A percentile compares a stretch with the other conserved stretches of the same genome.
Conservation (phyloP, 2,329 filamentous ascomycete species). For the Fusarium penzigii region DNA sequence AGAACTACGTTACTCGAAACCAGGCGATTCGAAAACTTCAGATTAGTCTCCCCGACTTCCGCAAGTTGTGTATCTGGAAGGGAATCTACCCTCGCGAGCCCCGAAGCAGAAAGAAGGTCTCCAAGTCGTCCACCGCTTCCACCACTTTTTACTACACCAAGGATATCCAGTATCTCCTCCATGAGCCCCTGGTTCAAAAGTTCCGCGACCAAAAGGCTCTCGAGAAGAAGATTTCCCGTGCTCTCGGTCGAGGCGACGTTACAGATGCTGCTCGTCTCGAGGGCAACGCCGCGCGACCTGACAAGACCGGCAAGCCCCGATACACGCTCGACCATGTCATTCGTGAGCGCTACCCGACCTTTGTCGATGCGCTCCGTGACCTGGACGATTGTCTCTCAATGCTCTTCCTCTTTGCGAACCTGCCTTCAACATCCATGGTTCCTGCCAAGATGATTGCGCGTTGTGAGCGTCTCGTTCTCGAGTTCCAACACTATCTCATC, state of each 20-base stretch:
- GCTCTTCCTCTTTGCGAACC: slow-evolving; percentile 95
- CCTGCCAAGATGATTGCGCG: slow-evolving; percentile 94
- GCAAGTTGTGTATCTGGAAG: slow-evolving; percentile 99
- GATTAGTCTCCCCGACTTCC: slow-evolving; percentile 94
- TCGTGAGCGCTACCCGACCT: slow-evolving; percentile 96
- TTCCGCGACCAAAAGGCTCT: slow-evolving; percentile 97
- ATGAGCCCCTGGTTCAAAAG: slow-evolving; percentile 90
- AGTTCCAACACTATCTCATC: slow-evolving; percentile 98
- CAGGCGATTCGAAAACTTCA: slow-evolving; percentile 98
- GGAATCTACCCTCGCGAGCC: slow-evolving; percentile 98
- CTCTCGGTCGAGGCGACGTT: slow-evolving; percentile 88
- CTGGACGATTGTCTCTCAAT: slow-evolving; percentile 96
- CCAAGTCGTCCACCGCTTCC: slow-evolving; percentile 83
- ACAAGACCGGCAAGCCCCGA: slow-evolving; percentile 86
- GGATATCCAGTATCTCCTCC: slow-evolving; percentile 97
- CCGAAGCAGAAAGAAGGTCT: slow-evolving; percentile 94
- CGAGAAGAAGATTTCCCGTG: slow-evolving; percentile 95
- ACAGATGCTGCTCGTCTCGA: slow-evolving; percentile 86
- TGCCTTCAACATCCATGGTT: slow-evolving; percentile 85
- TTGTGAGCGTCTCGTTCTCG: slow-evolving; percentile 88
- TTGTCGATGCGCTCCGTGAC: slow-evolving; percentile 89
- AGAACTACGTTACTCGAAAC: slow-evolving; percentile 97
- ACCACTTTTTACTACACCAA: slow-evolving; percentile 93
- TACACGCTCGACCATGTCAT: slow-evolving; percentile 96
- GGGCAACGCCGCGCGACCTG: slow-evolving; percentile 79